Percentiles rank a stretch among this genome's conserved stretches.
Conservation (phyloP, 148 eudicot genomes). For the Camellia granthamiana region DNA sequence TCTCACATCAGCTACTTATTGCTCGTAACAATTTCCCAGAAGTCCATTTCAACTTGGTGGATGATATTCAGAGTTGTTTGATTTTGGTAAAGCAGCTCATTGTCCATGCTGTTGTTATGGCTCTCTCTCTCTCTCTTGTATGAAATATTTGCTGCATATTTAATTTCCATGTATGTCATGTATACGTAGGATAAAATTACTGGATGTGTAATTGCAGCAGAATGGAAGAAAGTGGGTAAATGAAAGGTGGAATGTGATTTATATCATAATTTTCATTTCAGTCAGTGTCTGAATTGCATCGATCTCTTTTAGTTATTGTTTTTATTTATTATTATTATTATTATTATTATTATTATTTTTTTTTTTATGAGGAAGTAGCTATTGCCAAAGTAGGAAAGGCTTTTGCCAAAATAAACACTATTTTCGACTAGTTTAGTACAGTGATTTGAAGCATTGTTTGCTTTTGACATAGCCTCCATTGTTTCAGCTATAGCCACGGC, state of each 20-base stretch:
- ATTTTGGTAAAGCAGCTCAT: slow-evolving; percentile 1
- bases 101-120: slow-evolving; percentile 7
- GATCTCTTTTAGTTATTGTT: no score
- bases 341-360: no score
- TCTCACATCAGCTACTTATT: slow-evolving; percentile 24
- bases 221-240: slow-evolving; percentile 18
- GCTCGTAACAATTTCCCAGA: slow-evolving; percentile 22
- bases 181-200: slow-evolving; percentile 8
- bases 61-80: not conserved
- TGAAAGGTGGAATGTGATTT: not conserved
- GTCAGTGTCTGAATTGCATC: not conserved
- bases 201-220: slow-evolving; percentile 6
- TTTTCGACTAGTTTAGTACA: no score
- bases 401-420: no score
- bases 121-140: slow-evolving; percentile 17
- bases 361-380: no score
- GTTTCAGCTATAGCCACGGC: no score
- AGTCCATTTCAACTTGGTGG: slow-evolving; percentile 1
- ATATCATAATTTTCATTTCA: no score
- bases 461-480: no score
- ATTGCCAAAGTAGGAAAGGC: no score
- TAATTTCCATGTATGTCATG: slow-evolving; percentile 1
- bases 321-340: no score
- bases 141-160: slow-evolving; percentile 9
- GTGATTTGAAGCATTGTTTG: no score